These are phyloP conservation scores for Emergomyces orientalis DNA, from an alignment of 2,329 filamentous ascomycete species.

Conservation along the genomic window DNA sequence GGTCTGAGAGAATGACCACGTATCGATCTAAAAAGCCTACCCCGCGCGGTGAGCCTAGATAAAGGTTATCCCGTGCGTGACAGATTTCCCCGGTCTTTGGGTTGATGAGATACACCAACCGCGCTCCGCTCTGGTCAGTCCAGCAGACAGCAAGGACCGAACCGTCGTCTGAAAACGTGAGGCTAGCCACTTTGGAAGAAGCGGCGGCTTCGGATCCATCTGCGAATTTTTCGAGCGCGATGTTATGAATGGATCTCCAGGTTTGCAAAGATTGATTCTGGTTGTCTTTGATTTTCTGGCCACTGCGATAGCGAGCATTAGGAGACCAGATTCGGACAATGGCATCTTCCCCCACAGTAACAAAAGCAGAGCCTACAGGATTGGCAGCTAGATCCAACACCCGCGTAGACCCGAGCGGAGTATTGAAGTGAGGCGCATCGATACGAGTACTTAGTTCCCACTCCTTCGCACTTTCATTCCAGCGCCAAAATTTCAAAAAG, in stretches of 20 bases:
- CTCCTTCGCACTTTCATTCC: constrained; percentile 43
- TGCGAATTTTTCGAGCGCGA: constrained; percentile 36
- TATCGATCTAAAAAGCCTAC: constrained; percentile 63
- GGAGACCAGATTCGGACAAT: constrained; percentile 73
- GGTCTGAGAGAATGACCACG: constrained; percentile 64
- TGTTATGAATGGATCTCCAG: constrained; percentile 60
- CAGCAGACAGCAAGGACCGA: constrained; percentile 63
- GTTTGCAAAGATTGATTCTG: constrained; percentile 54
- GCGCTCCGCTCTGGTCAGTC: constrained; percentile 39
- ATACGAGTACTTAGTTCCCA: constrained; percentile 76
- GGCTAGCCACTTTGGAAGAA: constrained; percentile 46
- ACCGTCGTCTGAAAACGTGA: constrained; percentile 76
- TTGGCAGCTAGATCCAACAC: constrained; percentile 67
- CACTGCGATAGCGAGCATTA: constrained; percentile 58
- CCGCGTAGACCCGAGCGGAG: constrained; percentile 42
- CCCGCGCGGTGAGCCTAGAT: constrained; percentile 55
- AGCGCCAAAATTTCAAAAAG: constrained; percentile 85
- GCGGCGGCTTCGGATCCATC: constrained; percentile 27
- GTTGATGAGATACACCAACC: constrained; percentile 68
- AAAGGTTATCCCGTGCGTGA: constrained; percentile 58
- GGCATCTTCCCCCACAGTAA: constrained; percentile 74
- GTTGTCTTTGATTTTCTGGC: constrained; percentile 38
- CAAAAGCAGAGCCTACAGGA: constrained; percentile 61
- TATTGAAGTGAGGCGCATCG: constrained; percentile 64
- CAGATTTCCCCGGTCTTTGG: constrained; percentile 57